A percentile compares a stretch with the other conserved stretches of the same genome.
Evolutionary conservation across 2,329 filamentous ascomycete genomes (phyloP).

Genomic region (Aspergillus floridensis): DNA sequence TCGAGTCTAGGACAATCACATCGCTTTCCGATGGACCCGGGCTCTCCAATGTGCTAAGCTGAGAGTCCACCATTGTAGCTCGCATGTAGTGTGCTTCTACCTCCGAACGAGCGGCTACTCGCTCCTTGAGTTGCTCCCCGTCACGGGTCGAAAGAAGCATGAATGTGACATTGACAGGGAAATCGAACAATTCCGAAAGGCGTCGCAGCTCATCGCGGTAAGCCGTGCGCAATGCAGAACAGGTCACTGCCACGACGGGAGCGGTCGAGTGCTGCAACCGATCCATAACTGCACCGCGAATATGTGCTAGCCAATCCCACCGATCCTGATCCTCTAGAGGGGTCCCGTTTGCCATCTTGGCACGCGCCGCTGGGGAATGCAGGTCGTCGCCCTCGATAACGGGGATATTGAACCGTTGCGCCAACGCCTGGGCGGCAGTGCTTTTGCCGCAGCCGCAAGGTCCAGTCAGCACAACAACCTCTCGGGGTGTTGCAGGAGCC

Average conservation of each 20-base stretch:
- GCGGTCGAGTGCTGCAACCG: conserved; percentile 13
- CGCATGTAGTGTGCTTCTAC: conserved; percentile 54
- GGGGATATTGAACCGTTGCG: conserved; percentile 34
- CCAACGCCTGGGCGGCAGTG: conserved; percentile 49
- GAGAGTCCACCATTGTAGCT: conserved; percentile 52
- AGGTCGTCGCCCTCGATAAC: conserved; percentile 52
- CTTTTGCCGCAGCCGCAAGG: conserved; percentile 56
- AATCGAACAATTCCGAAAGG: conserved; percentile 19
- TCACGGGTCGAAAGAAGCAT: conserved; percentile 32
- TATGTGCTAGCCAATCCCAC: conserved; percentile 51
- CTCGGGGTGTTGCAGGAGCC: neutral
- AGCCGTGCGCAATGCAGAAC: conserved; percentile 53
- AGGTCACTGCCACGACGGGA: conserved; percentile 50
- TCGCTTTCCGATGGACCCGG: conserved; percentile 42
- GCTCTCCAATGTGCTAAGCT: conserved; percentile 50
- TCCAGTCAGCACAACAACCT: conserved; percentile 43
- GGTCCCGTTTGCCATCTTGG: conserved; percentile 51
- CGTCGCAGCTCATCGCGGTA: conserved; percentile 55
- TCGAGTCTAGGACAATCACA: conserved; percentile 17
- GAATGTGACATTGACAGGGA: conserved; percentile 34
- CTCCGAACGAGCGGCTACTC: conserved; percentile 40
- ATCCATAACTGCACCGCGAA: conserved; percentile 21
- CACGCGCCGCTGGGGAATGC: conserved; percentile 50
- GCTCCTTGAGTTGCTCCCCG: conserved; percentile 42
- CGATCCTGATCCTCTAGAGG: conserved; percentile 53